Conservation (phyloP, 345 rosid genomes). For the Zanthoxylum bungeanum region DNA sequence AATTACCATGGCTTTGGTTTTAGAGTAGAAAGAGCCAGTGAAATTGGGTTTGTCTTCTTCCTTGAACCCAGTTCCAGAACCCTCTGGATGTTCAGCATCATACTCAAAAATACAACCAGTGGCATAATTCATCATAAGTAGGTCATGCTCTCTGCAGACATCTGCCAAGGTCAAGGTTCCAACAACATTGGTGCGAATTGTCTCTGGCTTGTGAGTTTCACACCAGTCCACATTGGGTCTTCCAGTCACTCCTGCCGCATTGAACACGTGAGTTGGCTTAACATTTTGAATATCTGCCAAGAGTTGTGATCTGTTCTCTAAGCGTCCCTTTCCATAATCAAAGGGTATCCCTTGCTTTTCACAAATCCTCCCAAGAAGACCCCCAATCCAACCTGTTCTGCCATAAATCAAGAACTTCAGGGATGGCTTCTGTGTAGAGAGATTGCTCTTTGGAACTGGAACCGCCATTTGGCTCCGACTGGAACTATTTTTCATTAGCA, state of each 20-base stretch:
- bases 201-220: constrained; percentile 67
- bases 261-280: constrained; percentile 79
- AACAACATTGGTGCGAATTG: constrained; percentile 68
- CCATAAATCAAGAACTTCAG: constrained; percentile 74
- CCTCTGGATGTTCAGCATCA: constrained; percentile 52
- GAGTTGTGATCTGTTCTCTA: constrained; percentile 65
- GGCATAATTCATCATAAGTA: constrained; percentile 66
- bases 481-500: constrained; percentile 7
- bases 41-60: constrained; percentile 77
- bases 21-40: constrained; percentile 74
- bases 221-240: constrained; percentile 89
- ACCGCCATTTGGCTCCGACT: constrained; percentile 30
- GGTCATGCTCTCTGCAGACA: constrained; percentile 64
- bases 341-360: constrained; percentile 65
- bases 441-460: constrained; percentile 30
- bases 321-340: constrained; percentile 68
- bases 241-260: constrained; percentile 77
- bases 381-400: constrained; percentile 81
- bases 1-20: constrained; percentile 76
- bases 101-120: constrained; percentile 87
- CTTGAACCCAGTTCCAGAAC: constrained; percentile 62
- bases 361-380: constrained; percentile 62
- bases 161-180: constrained; percentile 80
- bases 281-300: constrained; percentile 49
- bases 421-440: constrained; percentile 38